Percentiles rank a stretch among this genome's conserved stretches.
phyloP scores from a whole-genome alignment of 2,329 filamentous ascomycete genomes.

The Xylaria sp. region DNA sequence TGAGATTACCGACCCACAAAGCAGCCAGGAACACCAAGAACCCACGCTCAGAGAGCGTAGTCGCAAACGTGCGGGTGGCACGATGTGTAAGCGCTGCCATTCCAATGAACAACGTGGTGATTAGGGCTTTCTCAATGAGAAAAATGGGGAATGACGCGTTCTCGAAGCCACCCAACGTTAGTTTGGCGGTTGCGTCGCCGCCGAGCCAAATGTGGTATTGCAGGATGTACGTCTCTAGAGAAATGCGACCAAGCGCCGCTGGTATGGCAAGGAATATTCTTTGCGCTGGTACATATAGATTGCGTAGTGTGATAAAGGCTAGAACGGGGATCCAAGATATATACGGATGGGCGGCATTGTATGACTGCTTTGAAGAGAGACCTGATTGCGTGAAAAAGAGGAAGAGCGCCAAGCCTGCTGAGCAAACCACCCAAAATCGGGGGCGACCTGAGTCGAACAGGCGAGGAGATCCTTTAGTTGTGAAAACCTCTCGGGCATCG shows the following conservation, averaged over 20 bases:
- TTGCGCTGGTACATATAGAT: slow-evolving; percentile 54
- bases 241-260: slow-evolving; percentile 64
- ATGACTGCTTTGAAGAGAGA: slow-evolving; percentile 51
- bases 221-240: slow-evolving; percentile 68
- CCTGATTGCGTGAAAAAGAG: slow-evolving; percentile 48
- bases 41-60: slow-evolving; percentile 32
- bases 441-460: slow-evolving; percentile 22
- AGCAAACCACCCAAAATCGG: slow-evolving; percentile 37
- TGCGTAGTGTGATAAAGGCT: slow-evolving; percentile 62
- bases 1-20: slow-evolving; percentile 43
- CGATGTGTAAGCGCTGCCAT: slow-evolving; percentile 40
- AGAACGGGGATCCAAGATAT: slow-evolving; percentile 65
- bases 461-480: slow-evolving; percentile 30
- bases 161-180: slow-evolving; percentile 48
- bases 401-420: slow-evolving; percentile 47
- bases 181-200: slow-evolving; percentile 63
- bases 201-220: slow-evolving; percentile 71
- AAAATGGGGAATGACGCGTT: slow-evolving; percentile 35
- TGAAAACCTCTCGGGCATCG: slow-evolving; percentile 36
- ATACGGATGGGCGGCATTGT: slow-evolving; percentile 62
- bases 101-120: slow-evolving; percentile 43
- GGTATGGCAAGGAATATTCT: slow-evolving; percentile 58
- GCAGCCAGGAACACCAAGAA: slow-evolving; percentile 37
- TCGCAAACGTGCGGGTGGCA: slow-evolving; percentile 40
- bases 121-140: slow-evolving; percentile 42